A percentile compares a stretch with the other conserved stretches of the same genome.
phyloP scores from a whole-genome alignment of 1,284 basidiomycete genomes.

The Leccinum solheimii region DNA sequence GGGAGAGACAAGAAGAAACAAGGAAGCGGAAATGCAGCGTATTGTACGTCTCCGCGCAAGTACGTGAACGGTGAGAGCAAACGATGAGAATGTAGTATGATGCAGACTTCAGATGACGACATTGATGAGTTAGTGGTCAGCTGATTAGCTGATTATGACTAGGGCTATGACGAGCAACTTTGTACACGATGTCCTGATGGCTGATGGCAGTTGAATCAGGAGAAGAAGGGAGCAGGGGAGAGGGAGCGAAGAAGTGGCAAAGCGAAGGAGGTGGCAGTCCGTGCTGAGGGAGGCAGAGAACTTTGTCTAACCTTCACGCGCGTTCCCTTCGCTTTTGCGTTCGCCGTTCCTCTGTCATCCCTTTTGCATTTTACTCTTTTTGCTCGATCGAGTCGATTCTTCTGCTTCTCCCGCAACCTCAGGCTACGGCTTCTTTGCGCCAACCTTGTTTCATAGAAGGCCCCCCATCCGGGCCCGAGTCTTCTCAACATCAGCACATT shows the following conservation, averaged over 20 bases:
- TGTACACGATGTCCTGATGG: not conserved
- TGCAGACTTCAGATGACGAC: not conserved
- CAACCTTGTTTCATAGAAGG: not conserved
- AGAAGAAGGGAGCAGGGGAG: not conserved
- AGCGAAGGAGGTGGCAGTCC: not conserved
- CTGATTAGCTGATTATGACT: not conserved
- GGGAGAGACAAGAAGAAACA: not conserved
- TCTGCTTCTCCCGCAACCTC: not conserved
- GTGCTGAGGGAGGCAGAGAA: not conserved
- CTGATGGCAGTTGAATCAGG: not conserved
- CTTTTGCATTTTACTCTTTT: not conserved
- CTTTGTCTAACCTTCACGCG: not conserved
- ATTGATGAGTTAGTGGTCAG: not conserved
- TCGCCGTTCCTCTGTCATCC: not conserved
- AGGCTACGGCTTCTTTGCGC: not conserved
- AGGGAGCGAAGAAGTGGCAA: not conserved
- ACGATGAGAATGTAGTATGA: too few species aligned
- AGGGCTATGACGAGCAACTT: not conserved
- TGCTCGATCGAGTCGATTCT: not conserved
- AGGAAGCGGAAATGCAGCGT: not conserved
- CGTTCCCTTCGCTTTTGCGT: not conserved
- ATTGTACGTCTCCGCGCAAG: not conserved
- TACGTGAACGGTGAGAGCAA: not conserved
- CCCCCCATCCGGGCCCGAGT: not conserved
- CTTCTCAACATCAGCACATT: not conserved